Conservation (phyloP, 345 rosid genomes). For the Lepidium aucheri region DNA sequence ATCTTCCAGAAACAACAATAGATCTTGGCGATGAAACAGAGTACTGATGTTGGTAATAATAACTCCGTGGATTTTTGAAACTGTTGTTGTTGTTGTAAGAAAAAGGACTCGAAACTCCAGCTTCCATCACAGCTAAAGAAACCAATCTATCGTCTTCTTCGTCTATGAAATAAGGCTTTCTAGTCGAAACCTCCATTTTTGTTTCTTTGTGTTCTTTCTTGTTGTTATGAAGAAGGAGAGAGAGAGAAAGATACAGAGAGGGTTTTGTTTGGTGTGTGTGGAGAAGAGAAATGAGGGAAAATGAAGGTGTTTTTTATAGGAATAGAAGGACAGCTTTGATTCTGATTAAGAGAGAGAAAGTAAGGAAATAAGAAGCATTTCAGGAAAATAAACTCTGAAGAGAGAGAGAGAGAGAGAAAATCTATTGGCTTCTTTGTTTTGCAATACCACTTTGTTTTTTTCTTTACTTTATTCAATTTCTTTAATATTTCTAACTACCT, state of each 20-base stretch:
- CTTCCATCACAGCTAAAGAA: slow-evolving; percentile 18
- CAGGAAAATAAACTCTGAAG: neutral
- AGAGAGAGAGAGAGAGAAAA: neutral
- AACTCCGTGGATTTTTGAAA: slow-evolving; percentile 10
- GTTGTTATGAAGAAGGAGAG: neutral
- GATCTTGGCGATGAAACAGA: slow-evolving; percentile 45
- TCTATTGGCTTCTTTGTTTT: slow-evolving; percentile 30
- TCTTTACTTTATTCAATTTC: slow-evolving; percentile 6
- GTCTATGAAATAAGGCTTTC: slow-evolving; percentile 22
- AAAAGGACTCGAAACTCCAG: slow-evolving; percentile 32
- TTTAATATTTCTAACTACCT: slow-evolving; percentile 8
- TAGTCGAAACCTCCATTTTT: slow-evolving; percentile 17
- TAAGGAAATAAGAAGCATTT: slow-evolving; percentile 13
- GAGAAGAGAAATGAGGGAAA: slow-evolving; percentile 8
- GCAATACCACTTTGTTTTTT: slow-evolving; percentile 8
- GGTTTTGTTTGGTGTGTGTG: slow-evolving; percentile 14
- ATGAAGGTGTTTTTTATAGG: slow-evolving; percentile 19
- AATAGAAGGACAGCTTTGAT: slow-evolving; percentile 13
- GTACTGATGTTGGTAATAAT: slow-evolving; percentile 17
- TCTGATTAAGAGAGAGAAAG: slow-evolving; percentile 16
- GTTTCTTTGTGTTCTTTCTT: neutral
- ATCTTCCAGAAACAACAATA: slow-evolving; percentile 25
- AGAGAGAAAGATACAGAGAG: neutral
- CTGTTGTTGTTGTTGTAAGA: slow-evolving; percentile 26
- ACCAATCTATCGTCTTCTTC: slow-evolving; percentile 19